Evolutionary conservation across 257 asterid species (phyloP).

Genomic region (Solanum ahanhuiri): DNA sequence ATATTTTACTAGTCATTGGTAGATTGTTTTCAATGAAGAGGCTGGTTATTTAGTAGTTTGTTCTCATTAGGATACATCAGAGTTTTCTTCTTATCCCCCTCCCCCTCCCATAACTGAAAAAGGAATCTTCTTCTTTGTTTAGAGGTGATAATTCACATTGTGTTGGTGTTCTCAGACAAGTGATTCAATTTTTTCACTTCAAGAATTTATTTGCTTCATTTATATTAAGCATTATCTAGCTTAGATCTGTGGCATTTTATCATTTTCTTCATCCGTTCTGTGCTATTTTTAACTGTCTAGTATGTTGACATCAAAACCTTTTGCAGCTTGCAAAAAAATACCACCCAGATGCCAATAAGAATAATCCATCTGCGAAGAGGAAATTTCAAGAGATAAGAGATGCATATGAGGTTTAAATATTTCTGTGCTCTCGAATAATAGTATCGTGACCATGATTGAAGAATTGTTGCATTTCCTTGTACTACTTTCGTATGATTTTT

Average conservation of each 20-base stretch:
- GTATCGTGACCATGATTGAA: slow-evolving; percentile 6
- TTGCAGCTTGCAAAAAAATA: slow-evolving; percentile 86
- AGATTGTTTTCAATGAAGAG: background rate
- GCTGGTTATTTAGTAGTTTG: background rate
- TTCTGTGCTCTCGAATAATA: slow-evolving; percentile 7
- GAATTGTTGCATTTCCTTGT: slow-evolving; percentile 2
- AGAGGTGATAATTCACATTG: background rate
- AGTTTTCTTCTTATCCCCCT: background rate
- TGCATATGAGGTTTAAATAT: slow-evolving; percentile 74
- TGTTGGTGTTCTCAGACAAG: background rate
- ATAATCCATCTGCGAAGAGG: slow-evolving; percentile 72
- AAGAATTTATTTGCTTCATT: background rate
- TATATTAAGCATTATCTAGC: background rate
- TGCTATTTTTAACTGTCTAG: background rate
- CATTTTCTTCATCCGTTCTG: background rate
- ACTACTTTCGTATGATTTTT: slow-evolving; percentile 2
- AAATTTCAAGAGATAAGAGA: slow-evolving; percentile 95
- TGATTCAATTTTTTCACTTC: background rate
- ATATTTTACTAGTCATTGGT: background rate
- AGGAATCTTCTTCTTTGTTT: background rate
- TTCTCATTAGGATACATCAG: background rate
- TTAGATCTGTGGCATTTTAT: background rate
- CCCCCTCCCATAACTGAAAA: background rate
- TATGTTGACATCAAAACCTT: background rate
- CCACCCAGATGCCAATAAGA: slow-evolving; percentile 93